Evolutionary conservation across 192 early-diverging fungal genomes (phyloP).

Genomic region (Coemansia sp.): DNA sequence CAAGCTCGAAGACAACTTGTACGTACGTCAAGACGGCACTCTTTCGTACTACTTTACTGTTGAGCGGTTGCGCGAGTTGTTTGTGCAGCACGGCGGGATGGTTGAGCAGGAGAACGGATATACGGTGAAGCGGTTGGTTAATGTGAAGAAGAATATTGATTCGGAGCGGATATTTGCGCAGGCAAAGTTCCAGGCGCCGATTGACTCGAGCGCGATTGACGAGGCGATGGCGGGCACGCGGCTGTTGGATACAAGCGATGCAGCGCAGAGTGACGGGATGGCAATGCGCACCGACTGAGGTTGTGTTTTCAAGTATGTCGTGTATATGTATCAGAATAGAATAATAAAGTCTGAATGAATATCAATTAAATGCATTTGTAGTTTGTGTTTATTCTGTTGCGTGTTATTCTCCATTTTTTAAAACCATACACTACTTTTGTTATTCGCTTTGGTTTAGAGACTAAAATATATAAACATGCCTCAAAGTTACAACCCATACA

Average conservation of each 20-base stretch:
- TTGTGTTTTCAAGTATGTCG: background rate
- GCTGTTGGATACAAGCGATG: background rate
- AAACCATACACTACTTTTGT: too few relatives aligned
- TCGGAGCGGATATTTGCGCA: slow-evolving; percentile 75
- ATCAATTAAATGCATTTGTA: too few relatives aligned
- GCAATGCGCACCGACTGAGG: background rate
- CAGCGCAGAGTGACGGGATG: background rate
- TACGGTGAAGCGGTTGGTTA: slow-evolving; percentile 68
- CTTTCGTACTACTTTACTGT: slow-evolving; percentile 89
- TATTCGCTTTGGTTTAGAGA: too few relatives aligned
- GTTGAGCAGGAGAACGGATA: slow-evolving; percentile 61
- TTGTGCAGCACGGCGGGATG: slow-evolving; percentile 62
- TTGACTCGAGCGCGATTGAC: slow-evolving; percentile 24
- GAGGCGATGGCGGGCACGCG: slow-evolving; percentile 12
- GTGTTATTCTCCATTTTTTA: too few relatives aligned
- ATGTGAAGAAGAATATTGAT: slow-evolving; percentile 63
- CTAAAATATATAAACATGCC: too few relatives aligned
- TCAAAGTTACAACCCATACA: too few relatives aligned
- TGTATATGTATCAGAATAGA: too few relatives aligned
- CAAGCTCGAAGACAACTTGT: slow-evolving; percentile 90
- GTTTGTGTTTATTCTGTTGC: too few relatives aligned
- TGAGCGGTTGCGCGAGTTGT: slow-evolving; percentile 59
- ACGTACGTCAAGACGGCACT: slow-evolving; percentile 96
- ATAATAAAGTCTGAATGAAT: too few relatives aligned
- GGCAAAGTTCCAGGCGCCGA: slow-evolving; percentile 69